Percentiles rank a stretch among this genome's conserved stretches.
phyloP scores from a whole-genome alignment of 176 grass and related monocot species.

The Musa troglodytarum region DNA sequence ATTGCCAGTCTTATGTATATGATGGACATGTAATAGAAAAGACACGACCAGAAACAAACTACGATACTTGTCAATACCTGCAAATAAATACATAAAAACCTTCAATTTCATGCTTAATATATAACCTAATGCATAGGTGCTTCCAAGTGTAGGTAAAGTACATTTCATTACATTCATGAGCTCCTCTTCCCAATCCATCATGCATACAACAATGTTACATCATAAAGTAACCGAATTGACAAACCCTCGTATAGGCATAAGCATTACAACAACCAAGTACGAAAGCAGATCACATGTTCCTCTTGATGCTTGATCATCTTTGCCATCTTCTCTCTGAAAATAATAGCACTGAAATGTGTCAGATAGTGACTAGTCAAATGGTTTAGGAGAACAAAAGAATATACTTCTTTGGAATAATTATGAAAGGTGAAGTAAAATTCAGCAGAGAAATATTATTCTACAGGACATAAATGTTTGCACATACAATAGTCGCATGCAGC shows the following conservation, averaged over 20 bases:
- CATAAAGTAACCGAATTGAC: not conserved
- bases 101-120: not conserved
- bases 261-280: not conserved
- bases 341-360: not conserved
- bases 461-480: too few relatives aligned
- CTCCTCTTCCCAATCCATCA: not conserved
- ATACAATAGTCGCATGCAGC: too few relatives aligned
- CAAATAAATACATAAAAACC: not conserved
- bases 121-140: not conserved
- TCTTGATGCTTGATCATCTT: constrained; percentile 38
- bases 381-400: too few relatives aligned
- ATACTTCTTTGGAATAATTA: too few relatives aligned
- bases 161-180: not conserved
- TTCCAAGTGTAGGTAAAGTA: not conserved
- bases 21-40: not conserved
- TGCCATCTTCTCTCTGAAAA: constrained; percentile 81
- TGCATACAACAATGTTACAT: not conserved
- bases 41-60: not conserved
- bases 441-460: too few relatives aligned
- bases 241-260: not conserved
- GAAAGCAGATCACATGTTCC: not conserved
- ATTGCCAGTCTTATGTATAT: too few relatives aligned
- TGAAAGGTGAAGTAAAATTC: too few relatives aligned
- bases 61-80: not conserved
- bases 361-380: not conserved